Evolutionary conservation across 2,329 filamentous ascomycete genomes (phyloP), one percentile per base, ranked within the genome.

Genomic region (Apiospora aurea): DNA sequence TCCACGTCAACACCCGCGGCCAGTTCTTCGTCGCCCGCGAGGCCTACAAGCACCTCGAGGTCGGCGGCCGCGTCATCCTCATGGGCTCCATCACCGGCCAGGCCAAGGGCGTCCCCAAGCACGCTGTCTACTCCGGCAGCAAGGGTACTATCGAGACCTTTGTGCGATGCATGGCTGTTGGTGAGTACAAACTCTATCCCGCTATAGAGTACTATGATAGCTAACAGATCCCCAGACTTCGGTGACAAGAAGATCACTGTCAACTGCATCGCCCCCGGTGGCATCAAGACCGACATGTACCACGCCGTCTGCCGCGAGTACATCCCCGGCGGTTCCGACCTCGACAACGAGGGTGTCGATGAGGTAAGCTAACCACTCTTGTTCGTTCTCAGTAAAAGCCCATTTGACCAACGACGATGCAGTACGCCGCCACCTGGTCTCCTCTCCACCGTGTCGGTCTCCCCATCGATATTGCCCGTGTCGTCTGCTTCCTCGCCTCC

Each of bases 101-200:
- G 84, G 92, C 82, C 72, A 88, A 90, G 80, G 91, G 88, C 68
- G 91, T 94, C 24, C 90, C 91, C 73, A 89, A 90, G 78, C 92
- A 94, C 80, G 87, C 91, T 18, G 86, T 95, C 67, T 95, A 95
- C 86, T 92, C 92, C 29, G 92, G 90, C 18, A 90, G 87, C 81
- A 95, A 95, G 86, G 93, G 92, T 76, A 90, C 93, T 49, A 91
- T 94, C 73, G 93, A 94, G 82, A 92, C 91, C 14, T 93, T 94
- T 82, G 91, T 93, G 76, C 91, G 93, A 80, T 90, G 88, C 76
- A 92, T 94, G 83, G 91, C 93, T 6, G 91, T 90, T 67, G 88
- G 89, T 89, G 78, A 82, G 87, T 75, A 6, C 14, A 5, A 26
- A 10, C 53, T 6, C n/a, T 46, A 8, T 38, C 1, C 1, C 24